Conservation (phyloP, 805 yeast species). For the Candida ipomoeae region DNA sequence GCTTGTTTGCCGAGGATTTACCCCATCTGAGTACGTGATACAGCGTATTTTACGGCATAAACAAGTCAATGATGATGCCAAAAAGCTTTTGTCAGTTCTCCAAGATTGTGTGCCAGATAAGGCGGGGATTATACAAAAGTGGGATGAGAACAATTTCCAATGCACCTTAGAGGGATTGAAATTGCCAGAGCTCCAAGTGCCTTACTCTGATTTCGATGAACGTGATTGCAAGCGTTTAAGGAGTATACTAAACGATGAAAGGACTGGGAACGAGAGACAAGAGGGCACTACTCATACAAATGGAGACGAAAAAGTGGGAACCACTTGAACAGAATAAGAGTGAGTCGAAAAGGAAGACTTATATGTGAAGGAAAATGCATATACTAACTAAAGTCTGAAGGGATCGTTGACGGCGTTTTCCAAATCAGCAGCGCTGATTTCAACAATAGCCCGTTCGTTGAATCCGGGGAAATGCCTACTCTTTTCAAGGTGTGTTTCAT, state of each 20-base stretch:
- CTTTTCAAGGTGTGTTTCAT: constrained; percentile 27
- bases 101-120: neutral
- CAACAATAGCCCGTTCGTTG: constrained; percentile 20
- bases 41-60: neutral
- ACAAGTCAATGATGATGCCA: neutral
- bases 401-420: constrained; percentile 28
- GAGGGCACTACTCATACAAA: too few relatives aligned
- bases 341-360: too few relatives aligned
- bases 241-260: constrained; percentile 7
- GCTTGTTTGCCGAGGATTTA: neutral
- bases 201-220: constrained; percentile 15
- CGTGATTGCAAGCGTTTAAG: constrained; percentile 25
- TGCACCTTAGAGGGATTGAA: neutral
- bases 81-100: neutral
- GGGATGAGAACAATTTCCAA: neutral
- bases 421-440: constrained; percentile 37
- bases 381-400: constrained; percentile 1
- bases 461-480: constrained; percentile 6
- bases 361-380: too few relatives aligned
- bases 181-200: constrained; percentile 12
- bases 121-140: neutral
- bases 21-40: neutral
- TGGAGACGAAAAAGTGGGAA: too few relatives aligned
- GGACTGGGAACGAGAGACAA: too few relatives aligned
- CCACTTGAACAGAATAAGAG: too few relatives aligned